These are phyloP conservation scores for Carex littledalei DNA, from an alignment of 176 grass and related monocot genomes.

Conservation along the genomic window DNA sequence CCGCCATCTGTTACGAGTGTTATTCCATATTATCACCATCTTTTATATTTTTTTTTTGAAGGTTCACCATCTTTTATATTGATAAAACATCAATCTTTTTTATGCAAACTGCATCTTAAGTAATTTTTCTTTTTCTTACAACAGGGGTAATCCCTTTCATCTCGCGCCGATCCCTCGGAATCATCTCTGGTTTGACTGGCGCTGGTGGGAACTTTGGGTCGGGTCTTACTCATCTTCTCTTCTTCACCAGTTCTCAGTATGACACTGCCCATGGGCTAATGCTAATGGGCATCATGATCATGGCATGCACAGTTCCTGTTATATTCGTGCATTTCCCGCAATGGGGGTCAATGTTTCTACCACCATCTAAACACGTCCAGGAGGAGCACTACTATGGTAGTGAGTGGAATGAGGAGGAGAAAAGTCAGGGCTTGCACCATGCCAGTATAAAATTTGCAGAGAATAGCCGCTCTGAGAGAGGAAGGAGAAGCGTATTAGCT, in stretches of 20 bases:
- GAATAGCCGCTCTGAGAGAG: slow-evolving; percentile 62
- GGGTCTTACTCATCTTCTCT: slow-evolving; percentile 78
- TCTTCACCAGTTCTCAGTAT: slow-evolving; percentile 62
- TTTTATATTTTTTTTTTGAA: not conserved
- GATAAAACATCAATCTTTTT: no score
- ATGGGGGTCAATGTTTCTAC: slow-evolving; percentile 82
- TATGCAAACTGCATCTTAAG: not conserved
- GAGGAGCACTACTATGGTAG: slow-evolving; percentile 56
- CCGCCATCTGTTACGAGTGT: not conserved
- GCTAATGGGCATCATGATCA: slow-evolving; percentile 90
- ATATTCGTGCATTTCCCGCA: slow-evolving; percentile 75
- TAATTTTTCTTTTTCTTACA: not conserved
- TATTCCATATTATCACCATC: not conserved
- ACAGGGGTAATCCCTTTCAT: slow-evolving; percentile 60
- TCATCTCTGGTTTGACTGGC: slow-evolving; percentile 65
- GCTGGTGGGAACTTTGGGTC: slow-evolving; percentile 65
- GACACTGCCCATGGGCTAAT: slow-evolving; percentile 37
- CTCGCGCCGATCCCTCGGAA: slow-evolving; percentile 56
- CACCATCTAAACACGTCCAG: slow-evolving; percentile 17
- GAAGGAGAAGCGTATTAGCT: slow-evolving; percentile 26
- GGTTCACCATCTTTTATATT: not conserved
- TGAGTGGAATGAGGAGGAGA: slow-evolving; percentile 67
- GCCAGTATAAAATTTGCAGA: slow-evolving; percentile 58
- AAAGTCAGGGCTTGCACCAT: slow-evolving; percentile 28
- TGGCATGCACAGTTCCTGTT: slow-evolving; percentile 62